Evolutionary conservation across 345 rosid species (phyloP).

Genomic region (Moringa oleifera): DNA sequence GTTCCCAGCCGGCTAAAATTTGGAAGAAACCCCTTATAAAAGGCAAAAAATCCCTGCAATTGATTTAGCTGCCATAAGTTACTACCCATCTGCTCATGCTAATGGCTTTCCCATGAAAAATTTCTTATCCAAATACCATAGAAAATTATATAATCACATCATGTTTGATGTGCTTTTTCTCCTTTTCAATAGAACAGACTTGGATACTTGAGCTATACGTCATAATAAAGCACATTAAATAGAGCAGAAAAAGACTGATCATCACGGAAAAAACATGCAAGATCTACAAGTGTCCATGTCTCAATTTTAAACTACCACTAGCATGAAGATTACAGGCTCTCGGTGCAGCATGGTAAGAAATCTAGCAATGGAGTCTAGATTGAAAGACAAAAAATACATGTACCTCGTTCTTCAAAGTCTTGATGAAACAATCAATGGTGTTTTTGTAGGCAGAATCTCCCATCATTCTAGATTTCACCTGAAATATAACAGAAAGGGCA

Average conservation of each 20-base stretch:
- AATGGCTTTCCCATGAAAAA: neutral
- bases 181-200: too few species aligned
- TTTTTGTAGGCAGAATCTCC: conserved; percentile 87
- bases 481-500: conserved; percentile 22
- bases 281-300: neutral
- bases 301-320: neutral
- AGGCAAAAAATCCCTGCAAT: conserved; percentile 72
- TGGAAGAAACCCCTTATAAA: conserved; percentile 90
- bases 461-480: conserved; percentile 99
- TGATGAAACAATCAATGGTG: conserved; percentile 87
- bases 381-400: conserved; percentile 6
- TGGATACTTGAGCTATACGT: too few species aligned
- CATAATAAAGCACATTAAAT: neutral
- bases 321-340: neutral
- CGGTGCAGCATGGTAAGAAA: neutral
- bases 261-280: neutral
- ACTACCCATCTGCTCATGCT: neutral
- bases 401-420: conserved; percentile 90
- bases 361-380: conserved; percentile 14
- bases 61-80: conserved; percentile 7
- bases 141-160: too few species aligned
- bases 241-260: neutral
- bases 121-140: neutral
- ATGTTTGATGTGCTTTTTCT: too few species aligned
- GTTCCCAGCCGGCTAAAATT: conserved; percentile 88